phyloP scores from a whole-genome alignment of 176 grass and related monocot genomes.

The Stipa capillata region DNA sequence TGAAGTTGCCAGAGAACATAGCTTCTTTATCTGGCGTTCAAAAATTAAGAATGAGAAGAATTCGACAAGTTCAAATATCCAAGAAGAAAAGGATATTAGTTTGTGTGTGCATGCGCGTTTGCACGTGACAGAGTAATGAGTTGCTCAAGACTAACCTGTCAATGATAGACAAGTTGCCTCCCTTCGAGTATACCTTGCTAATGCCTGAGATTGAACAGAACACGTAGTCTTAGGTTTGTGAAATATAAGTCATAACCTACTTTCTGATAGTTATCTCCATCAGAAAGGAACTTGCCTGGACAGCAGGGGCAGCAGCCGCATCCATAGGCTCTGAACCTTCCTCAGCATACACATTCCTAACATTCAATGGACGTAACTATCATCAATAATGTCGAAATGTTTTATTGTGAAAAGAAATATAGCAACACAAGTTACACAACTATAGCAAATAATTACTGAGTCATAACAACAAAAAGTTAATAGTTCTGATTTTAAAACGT shows the following conservation, averaged over 20 bases:
- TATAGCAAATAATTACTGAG: background rate
- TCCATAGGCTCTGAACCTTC: conserved; percentile 64
- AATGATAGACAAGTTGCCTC: conserved; percentile 86
- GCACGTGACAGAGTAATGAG: background rate
- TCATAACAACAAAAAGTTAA: background rate
- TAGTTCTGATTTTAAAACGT: background rate
- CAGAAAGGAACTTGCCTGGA: conserved; percentile 59
- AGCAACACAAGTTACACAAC: background rate
- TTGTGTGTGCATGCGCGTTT: background rate
- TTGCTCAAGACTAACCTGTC: conserved; percentile 48
- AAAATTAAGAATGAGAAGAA: background rate
- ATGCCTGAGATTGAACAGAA: conserved; percentile 49
- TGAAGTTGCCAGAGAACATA: conserved; percentile 89
- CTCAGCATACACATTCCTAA: conserved; percentile 87
- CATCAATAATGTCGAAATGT: background rate
- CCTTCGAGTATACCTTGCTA: conserved; percentile 83
- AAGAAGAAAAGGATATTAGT: background rate
- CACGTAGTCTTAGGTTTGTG: conserved; percentile 9
- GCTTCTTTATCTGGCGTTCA: conserved; percentile 65
- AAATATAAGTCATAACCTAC: background rate
- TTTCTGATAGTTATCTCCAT: conserved; percentile 5
- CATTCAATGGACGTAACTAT: conserved; percentile 18
- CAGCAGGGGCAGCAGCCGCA: conserved; percentile 45
- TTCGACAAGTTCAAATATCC: conserved; percentile 5
- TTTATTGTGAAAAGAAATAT: background rate